Conservation (phyloP, 306 rosid genomes). For the Arachis hypogaea region DNA sequence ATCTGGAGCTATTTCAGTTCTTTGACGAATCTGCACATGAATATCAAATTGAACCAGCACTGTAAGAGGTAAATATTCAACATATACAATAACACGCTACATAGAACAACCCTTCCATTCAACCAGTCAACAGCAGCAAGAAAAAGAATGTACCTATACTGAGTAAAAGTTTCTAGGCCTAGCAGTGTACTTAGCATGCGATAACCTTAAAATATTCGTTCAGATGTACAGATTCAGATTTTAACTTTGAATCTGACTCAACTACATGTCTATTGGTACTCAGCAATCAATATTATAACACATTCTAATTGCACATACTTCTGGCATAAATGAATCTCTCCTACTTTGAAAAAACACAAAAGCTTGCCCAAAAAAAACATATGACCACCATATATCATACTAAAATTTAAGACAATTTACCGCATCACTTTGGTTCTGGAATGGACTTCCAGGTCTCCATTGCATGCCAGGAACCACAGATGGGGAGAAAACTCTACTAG, state of each 20-base stretch:
- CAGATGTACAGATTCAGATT: constrained; percentile 9
- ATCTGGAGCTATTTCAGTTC: constrained; percentile 97
- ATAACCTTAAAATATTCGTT: background rate
- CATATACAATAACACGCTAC: constrained; percentile 3
- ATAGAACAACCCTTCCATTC: constrained; percentile 19
- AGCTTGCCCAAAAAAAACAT: constrained; percentile 10
- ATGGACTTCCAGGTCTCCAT: constrained; percentile 96
- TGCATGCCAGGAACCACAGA: constrained; percentile 84
- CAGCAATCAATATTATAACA: constrained; percentile 13
- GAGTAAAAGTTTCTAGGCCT: constrained; percentile 17
- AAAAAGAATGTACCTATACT: background rate
- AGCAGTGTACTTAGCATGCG: constrained; percentile 11
- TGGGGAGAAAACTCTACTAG: constrained; percentile 84
- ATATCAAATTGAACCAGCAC: constrained; percentile 38
- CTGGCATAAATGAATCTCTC: constrained; percentile 5
- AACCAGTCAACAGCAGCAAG: constrained; percentile 27
- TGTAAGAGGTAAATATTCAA: constrained; percentile 29
- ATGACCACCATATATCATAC: constrained; percentile 32
- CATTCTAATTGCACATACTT: constrained; percentile 13
- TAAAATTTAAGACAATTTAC: constrained; percentile 44
- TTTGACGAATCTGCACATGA: constrained; percentile 80
- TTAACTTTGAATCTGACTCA: constrained; percentile 9
- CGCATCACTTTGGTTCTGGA: constrained; percentile 76
- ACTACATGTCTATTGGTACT: constrained; percentile 4
- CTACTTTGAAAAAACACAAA: constrained; percentile 6